These are phyloP conservation scores for Sugiyamaella sp. DNA, from an alignment of 1,139 yeast species.

Conservation along the genomic window DNA sequence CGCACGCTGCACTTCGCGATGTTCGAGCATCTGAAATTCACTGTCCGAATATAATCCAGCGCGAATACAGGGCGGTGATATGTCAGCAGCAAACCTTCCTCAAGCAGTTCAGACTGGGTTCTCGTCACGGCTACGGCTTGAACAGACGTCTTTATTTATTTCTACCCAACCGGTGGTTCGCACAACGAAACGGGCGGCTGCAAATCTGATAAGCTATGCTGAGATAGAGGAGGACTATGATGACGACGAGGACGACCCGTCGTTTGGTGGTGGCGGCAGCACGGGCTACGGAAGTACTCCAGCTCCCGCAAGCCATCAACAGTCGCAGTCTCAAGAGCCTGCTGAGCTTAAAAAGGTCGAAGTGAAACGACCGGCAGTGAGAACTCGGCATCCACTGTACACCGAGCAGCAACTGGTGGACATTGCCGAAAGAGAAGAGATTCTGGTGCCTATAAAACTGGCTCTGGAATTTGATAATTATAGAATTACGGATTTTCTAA, in stretches of 20 bases:
- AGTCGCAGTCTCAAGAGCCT: slow-evolving; percentile 15
- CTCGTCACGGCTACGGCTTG: slow-evolving; percentile 64
- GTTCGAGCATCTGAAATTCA: too few relatives aligned
- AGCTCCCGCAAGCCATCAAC: slow-evolving; percentile 3
- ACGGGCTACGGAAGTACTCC: slow-evolving; percentile 20
- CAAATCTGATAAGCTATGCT: slow-evolving; percentile 75
- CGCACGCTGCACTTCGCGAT: too few relatives aligned
- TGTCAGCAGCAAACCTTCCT: slow-evolving; percentile 47
- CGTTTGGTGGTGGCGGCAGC: slow-evolving; percentile 21
- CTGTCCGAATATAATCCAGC: not conserved
- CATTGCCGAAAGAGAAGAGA: slow-evolving; percentile 44
- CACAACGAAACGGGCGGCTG: slow-evolving; percentile 71
- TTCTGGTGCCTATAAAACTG: slow-evolving; percentile 77
- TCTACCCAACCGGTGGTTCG: slow-evolving; percentile 75
- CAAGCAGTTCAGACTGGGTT: slow-evolving; percentile 78
- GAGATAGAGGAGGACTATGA: slow-evolving; percentile 79
- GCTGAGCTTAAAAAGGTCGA: slow-evolving; percentile 29
- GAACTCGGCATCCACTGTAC: slow-evolving; percentile 40
- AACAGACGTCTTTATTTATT: slow-evolving; percentile 67
- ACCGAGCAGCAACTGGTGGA: slow-evolving; percentile 42
- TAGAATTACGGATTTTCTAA: slow-evolving; percentile 73
- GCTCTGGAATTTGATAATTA: slow-evolving; percentile 67
- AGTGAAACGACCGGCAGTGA: slow-evolving; percentile 37
- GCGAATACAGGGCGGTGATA: not conserved
- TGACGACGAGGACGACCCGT: slow-evolving; percentile 52